Conservation (phyloP, 768 basidiomycete genomes). For the Russula earlei region DNA sequence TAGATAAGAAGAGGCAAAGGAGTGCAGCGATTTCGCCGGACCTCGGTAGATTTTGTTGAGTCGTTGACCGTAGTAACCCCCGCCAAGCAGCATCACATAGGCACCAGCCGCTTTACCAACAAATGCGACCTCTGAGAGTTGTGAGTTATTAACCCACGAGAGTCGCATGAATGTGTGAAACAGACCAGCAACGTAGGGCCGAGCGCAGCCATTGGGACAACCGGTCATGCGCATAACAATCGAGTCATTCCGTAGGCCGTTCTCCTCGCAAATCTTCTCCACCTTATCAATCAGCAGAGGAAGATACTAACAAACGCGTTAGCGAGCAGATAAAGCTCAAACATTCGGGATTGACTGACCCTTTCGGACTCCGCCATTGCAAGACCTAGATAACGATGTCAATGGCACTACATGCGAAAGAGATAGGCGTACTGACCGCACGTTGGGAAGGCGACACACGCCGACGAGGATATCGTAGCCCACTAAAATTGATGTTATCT, state of each 20-base stretch:
- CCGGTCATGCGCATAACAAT: slow-evolving; percentile 99
- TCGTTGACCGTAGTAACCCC: slow-evolving; percentile 89
- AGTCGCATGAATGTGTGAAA: neutral
- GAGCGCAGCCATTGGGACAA: slow-evolving; percentile 88
- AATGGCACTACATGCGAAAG: neutral
- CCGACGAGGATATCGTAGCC: slow-evolving; percentile 81
- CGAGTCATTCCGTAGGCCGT: slow-evolving; percentile 84
- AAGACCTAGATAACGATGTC: slow-evolving; percentile 34
- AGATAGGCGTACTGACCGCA: slow-evolving; percentile 43
- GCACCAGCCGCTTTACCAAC: slow-evolving; percentile 91
- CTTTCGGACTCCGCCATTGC: slow-evolving; percentile 76
- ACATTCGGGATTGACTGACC: slow-evolving; percentile 29
- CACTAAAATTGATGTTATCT: slow-evolving; percentile 75
- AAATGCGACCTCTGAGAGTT: slow-evolving; percentile 74
- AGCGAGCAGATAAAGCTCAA: neutral
- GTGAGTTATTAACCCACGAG: neutral
- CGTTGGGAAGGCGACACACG: slow-evolving; percentile 96
- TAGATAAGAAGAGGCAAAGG: neutral
- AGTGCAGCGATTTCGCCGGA: slow-evolving; percentile 23
- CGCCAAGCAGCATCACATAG: slow-evolving; percentile 92
- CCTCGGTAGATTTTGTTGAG: slow-evolving; percentile 94
- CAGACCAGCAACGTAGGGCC: slow-evolving; percentile 84
- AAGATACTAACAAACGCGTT: slow-evolving; percentile 58
- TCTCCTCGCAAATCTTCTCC: slow-evolving; percentile 90
- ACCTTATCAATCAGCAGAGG: slow-evolving; percentile 91